Conservation (phyloP, 2,329 filamentous ascomycete genomes). For the Fusarium bulbicola region DNA sequence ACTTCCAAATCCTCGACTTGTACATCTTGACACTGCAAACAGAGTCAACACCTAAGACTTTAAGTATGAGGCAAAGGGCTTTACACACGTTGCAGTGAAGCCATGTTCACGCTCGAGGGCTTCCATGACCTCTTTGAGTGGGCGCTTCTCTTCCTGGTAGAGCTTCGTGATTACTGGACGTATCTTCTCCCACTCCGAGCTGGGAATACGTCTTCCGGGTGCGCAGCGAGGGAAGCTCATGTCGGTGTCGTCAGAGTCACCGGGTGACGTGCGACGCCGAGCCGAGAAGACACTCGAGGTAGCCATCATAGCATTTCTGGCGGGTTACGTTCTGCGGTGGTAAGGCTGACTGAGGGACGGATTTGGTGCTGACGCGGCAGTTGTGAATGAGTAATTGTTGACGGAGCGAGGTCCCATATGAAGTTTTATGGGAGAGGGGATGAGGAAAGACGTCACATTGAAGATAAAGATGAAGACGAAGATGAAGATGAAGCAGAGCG, state of each 20-base stretch:
- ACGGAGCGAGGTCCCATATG: background rate
- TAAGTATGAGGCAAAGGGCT: background rate
- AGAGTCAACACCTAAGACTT: background rate
- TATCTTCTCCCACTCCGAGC: conserved; percentile 47
- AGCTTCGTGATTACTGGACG: conserved; percentile 49
- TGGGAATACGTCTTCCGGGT: conserved; percentile 46
- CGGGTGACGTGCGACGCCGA: conserved; percentile 38
- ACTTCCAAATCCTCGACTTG: conserved; percentile 54
- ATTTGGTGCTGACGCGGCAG: background rate
- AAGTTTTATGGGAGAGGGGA: background rate
- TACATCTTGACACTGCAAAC: conserved; percentile 52
- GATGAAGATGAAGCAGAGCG: background rate
- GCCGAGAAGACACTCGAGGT: conserved; percentile 33
- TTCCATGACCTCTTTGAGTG: conserved; percentile 53
- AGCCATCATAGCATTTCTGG: conserved; percentile 33
- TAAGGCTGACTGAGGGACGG: background rate
- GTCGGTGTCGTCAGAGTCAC: conserved; percentile 44
- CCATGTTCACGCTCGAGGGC: conserved; percentile 50
- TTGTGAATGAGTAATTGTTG: background rate
- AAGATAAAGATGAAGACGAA: background rate
- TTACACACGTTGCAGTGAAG: conserved; percentile 52
- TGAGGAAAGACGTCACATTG: conserved; percentile 10
- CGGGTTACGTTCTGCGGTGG: background rate
- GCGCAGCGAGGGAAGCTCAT: conserved; percentile 38
- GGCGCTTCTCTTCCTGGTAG: conserved; percentile 53